phyloP scores from a whole-genome alignment of 1,284 basidiomycete species.

The Fistulinella cinereoalba region DNA sequence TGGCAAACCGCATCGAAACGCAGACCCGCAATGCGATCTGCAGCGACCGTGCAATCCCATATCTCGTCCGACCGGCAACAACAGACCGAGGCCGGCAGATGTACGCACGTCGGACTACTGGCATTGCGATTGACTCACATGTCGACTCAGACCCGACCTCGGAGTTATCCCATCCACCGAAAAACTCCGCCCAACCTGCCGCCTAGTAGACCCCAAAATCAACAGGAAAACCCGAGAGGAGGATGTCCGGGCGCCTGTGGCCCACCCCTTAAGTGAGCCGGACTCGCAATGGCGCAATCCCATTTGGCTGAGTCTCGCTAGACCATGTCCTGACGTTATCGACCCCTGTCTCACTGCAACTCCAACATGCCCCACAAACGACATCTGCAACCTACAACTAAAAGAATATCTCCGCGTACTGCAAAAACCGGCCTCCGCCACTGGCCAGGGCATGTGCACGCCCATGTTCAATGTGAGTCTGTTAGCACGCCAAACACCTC shows the following conservation, averaged over 20 bases:
- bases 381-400: slow-evolving; percentile 4
- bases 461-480: not conserved
- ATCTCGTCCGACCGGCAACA: not conserved
- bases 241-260: not conserved
- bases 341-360: slow-evolving; percentile 1
- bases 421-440: not conserved
- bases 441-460: not conserved
- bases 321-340: slow-evolving; percentile 3
- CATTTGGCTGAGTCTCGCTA: slow-evolving; percentile 4
- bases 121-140: not conserved
- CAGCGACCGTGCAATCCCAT: slow-evolving; percentile 1
- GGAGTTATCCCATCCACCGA: not conserved
- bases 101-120: slow-evolving; percentile 5
- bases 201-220: slow-evolving; percentile 1
- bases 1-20: slow-evolving; percentile 4
- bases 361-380: not conserved
- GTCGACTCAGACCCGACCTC: slow-evolving; percentile 3
- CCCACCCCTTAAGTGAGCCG: slow-evolving; percentile 9
- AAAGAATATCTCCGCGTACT: slow-evolving; percentile 2
- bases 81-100: not conserved
- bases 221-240: not conserved
- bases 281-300: not conserved
- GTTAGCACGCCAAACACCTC: not conserved
- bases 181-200: not conserved
- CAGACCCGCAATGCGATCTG: not conserved